Percentiles rank a stretch among this genome's conserved stretches.
phyloP scores from a whole-genome alignment of 2,329 filamentous ascomycete species.

The Ophiostoma sp. region DNA sequence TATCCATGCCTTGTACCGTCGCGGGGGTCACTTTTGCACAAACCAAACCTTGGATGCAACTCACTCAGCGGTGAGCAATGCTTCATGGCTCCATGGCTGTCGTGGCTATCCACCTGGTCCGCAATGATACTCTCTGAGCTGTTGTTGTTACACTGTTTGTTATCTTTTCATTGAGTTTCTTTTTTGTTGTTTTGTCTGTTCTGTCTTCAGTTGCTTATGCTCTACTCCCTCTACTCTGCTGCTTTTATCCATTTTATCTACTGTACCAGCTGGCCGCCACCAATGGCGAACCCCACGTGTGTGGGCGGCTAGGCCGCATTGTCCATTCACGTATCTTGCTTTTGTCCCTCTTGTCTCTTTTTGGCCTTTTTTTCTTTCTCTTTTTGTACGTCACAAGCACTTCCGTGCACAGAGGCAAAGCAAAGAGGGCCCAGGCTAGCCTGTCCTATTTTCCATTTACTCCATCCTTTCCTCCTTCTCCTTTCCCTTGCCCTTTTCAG shows the following conservation, averaged over 20 bases:
- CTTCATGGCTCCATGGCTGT: not conserved
- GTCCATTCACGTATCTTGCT: slow-evolving; percentile 17
- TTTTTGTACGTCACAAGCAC: not conserved
- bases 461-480: too few relatives aligned
- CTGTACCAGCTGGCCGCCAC: not conserved
- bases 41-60: not conserved
- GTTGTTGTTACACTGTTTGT: not conserved
- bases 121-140: not conserved
- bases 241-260: slow-evolving; percentile 10
- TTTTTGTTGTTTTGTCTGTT: not conserved
- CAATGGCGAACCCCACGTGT: slow-evolving; percentile 16
- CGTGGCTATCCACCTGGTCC: not conserved
- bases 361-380: not conserved
- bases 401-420: not conserved
- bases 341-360: not conserved
- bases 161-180: not conserved
- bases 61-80: slow-evolving; percentile 1
- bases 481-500: not conserved
- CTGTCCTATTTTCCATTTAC: not conserved
- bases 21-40: not conserved
- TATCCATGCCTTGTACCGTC: not conserved
- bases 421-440: not conserved
- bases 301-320: not conserved
- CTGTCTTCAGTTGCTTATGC: not conserved
- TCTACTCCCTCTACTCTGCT: not conserved